Base-by-base conservation (phyloP, 768 basidiomycete species). In the Leucosporidium scottii region DNA sequence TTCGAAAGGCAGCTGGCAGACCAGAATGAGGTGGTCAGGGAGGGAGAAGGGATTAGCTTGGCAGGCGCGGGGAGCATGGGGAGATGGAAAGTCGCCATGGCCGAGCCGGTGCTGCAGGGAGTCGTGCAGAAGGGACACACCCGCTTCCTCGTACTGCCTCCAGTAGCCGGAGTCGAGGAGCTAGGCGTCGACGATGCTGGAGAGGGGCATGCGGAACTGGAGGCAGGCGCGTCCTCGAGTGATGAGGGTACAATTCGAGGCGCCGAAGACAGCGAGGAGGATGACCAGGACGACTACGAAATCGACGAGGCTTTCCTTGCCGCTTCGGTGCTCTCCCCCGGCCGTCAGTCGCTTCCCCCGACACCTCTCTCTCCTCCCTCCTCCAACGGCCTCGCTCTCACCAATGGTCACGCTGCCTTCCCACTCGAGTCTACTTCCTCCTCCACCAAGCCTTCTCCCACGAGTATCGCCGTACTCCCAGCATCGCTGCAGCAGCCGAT, bases 51-150 rank as follows among this genome's bases (percentile, higher is more conserved):
- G 4, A 5, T 72, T 13, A 20, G 25, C 12, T 30, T 68, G 2
- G 25, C 20, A 15, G 64, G 58, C 6, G 34, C 13, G 0, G 49
- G 27, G 20, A 47, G 51, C 9, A 23, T 7, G 0, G 44, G 31
- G 23, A 30, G 54, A 20, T 72, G 64, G 64, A 63, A 79, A 54
- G 76, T 89, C 31, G 82, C 84, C 61, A 82, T 89, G 81, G 71
- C 84, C 6, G 83, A 87, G 67, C 90, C 91, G 15, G 85, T 87
- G 28, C 78, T 82, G n/a, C 90, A 92, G 79, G 91, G 91, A 36
- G 79, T 81, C 1, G 71, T 78, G 27, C 73, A 74, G 21, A 67
- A 59, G 21, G 65, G 67, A 13, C 1, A 61, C n/a, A 71, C 69
- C 49, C 34, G 61, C 27, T 27, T 70, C 21, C 53, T 73, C 27